Conservation (phyloP, 108 stramenopile genomes). For the Licmophora abbreviata region DNA sequence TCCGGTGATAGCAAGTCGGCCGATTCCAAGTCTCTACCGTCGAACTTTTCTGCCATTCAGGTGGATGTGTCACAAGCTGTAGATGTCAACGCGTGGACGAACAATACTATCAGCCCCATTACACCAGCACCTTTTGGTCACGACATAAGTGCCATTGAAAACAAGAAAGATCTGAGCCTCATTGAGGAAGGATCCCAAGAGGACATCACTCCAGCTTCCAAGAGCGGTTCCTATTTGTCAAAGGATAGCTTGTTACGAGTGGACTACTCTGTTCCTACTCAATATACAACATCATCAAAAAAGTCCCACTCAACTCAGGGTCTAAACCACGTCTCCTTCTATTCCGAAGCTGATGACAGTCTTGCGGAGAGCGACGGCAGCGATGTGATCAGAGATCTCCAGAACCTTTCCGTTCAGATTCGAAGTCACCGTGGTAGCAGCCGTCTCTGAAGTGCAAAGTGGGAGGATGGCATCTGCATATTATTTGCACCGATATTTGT, state of each 20-base stretch:
- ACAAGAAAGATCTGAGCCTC: slow-evolving; percentile 6
- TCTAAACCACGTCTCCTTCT: too few species aligned
- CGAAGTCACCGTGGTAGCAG: slow-evolving; percentile 1
- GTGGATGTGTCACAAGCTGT: background rate
- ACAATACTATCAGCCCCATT: slow-evolving; percentile 5
- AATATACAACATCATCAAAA: too few species aligned
- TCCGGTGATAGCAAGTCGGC: background rate
- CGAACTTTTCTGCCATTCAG: background rate
- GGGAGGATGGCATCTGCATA: too few species aligned
- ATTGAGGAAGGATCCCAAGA: slow-evolving; percentile 2
- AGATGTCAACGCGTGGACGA: slow-evolving; percentile 1
- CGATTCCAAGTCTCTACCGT: background rate
- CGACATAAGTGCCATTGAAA: slow-evolving; percentile 6
- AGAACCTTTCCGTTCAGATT: slow-evolving; percentile 9
- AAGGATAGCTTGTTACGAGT: too few species aligned
- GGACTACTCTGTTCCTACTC: too few species aligned
- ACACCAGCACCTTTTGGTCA: slow-evolving; percentile 5
- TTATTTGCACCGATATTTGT: too few species aligned
- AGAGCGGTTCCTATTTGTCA: too few species aligned
- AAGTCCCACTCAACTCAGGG: too few species aligned
- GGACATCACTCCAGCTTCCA: slow-evolving; percentile 3
- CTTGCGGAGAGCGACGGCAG: background rate
- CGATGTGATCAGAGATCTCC: slow-evolving; percentile 6
- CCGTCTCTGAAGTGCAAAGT: too few species aligned
- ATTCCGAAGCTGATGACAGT: background rate